Base-by-base conservation (phyloP, 768 basidiomycete genomes). In the Mycena pura region DNA sequence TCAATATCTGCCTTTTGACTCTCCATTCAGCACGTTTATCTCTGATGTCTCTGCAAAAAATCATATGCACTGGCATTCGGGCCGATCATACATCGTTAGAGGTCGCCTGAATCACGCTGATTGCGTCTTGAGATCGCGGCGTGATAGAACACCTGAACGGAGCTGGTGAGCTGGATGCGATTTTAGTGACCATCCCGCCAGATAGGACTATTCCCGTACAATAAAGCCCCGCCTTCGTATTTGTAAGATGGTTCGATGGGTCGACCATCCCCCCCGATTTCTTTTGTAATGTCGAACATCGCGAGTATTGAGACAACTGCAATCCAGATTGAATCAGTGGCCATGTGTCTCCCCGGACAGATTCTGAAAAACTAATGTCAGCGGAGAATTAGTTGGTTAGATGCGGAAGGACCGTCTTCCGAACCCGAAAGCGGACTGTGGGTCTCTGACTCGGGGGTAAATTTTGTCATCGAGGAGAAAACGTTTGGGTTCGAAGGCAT, bases 271-370 rank as follows among this genome's bases (percentile, higher is more conserved):
- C 32, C 55, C 3, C 24, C 44, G 10, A 22, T 9, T 5, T n/a
- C 55, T 25, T 57, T 57, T 17, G 39, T 32, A 17, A 57, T 47
- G 10, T 57, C 34, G 17, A 57, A 47, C 3, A 17, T 27, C 5
- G 55, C 55, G n/a, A 57, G 27, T 2, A 45, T 24, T 3, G 19
- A 38, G 5, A 22, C 43, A 9, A 45, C 19, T 4, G n/a, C 29
- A 21, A 57, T 57, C 55, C 55, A 57, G 19, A 57, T 4, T 1
- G 29, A 39, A 2, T 25, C 4, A 10, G 24, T 10, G 76, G 29
- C 46, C 28, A 47, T 31, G n/a, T n/a, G n/a, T n/a, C n/a, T n/a
- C n/a, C n/a, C n/a, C n/a, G 28, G 22, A 14, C 9, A 6, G 3
- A 41, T 41, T 41, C 19, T n/a, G n/a, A n/a, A n/a, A n/a, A n/a